Percentiles rank a stretch among this genome's conserved stretches.
Conservation (phyloP, 208 protist species). For the Naegleria fowleri region DNA sequence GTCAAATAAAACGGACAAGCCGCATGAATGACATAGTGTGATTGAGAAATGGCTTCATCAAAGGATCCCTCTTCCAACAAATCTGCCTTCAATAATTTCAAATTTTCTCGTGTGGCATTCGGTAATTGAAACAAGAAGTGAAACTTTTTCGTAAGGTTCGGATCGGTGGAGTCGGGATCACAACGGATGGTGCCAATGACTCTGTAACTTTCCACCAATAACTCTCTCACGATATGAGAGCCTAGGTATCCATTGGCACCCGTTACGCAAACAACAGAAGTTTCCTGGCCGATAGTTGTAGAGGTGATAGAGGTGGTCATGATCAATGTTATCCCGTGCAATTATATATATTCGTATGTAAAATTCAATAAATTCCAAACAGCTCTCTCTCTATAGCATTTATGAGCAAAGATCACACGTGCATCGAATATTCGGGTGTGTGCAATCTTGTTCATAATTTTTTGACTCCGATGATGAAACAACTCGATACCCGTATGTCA, state of each 20-base stretch:
- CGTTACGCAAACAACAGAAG: conserved; percentile 23
- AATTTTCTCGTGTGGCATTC: not conserved
- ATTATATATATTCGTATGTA: too few relatives aligned
- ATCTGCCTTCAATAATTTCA: conserved; percentile 20
- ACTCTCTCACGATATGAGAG: not conserved
- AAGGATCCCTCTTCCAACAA: not conserved
- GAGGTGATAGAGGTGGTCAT: too few relatives aligned
- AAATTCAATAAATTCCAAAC: too few relatives aligned
- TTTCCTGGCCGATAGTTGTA: too few relatives aligned
- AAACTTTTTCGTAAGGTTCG: not conserved
- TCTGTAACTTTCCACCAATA: not conserved
- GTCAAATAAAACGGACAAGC: not conserved
- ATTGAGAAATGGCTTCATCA: not conserved
- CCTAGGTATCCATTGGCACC: conserved; percentile 6
- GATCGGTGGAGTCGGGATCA: not conserved
- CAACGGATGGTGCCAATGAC: conserved; percentile 16
- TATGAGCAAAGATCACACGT: too few relatives aligned
- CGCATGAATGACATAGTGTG: not conserved
- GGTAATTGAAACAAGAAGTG: not conserved
- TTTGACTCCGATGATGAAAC: too few relatives aligned
- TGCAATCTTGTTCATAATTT: too few relatives aligned
- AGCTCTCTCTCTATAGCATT: too few relatives aligned
- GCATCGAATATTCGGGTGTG: too few relatives aligned
- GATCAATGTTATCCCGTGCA: too few relatives aligned
- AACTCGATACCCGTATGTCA: too few relatives aligned